Percentiles rank a stretch among this genome's conserved stretches.
These are phyloP conservation scores for Crithidia thermophila DNA, from an alignment of 208 protist genomes.

Conservation along the genomic window DNA sequence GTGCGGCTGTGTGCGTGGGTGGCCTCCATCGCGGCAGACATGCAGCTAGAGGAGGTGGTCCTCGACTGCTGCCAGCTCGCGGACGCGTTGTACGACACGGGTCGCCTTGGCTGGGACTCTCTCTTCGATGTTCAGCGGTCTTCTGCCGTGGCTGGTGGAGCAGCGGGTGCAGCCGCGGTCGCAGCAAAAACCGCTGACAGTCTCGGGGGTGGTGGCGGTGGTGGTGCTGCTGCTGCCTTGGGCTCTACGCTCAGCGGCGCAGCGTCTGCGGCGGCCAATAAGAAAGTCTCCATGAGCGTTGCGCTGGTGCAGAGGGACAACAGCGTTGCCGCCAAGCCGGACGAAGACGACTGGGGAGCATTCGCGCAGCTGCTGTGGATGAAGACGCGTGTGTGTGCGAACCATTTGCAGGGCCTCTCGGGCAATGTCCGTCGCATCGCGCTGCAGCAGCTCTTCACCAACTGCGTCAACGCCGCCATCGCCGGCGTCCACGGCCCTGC, in stretches of 20 bases:
- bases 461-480: slow-evolving; percentile 77
- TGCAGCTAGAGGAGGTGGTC: slow-evolving; percentile 63
- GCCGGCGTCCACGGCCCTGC: slow-evolving; percentile 54
- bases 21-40: slow-evolving; percentile 46
- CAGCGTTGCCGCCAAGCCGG: slow-evolving; percentile 16
- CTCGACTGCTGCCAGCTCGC: slow-evolving; percentile 75
- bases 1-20: slow-evolving; percentile 84
- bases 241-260: neutral
- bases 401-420: slow-evolving; percentile 28
- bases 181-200: neutral
- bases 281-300: slow-evolving; percentile 3
- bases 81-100: slow-evolving; percentile 63
- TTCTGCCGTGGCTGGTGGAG: neutral
- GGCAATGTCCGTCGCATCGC: slow-evolving; percentile 31
- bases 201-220: too few relatives aligned
- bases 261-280: slow-evolving; percentile 5
- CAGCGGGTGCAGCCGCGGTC: slow-evolving; percentile 2
- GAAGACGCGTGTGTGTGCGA: slow-evolving; percentile 49
- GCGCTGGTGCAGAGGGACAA: slow-evolving; percentile 11
- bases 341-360: slow-evolving; percentile 37
- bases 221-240: neutral
- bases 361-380: slow-evolving; percentile 63
- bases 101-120: slow-evolving; percentile 78
- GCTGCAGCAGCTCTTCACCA: slow-evolving; percentile 39
- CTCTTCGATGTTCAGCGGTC: slow-evolving; percentile 24